Conservation (phyloP, 2,329 filamentous ascomycete genomes). For the Hypoxylon sp. region DNA sequence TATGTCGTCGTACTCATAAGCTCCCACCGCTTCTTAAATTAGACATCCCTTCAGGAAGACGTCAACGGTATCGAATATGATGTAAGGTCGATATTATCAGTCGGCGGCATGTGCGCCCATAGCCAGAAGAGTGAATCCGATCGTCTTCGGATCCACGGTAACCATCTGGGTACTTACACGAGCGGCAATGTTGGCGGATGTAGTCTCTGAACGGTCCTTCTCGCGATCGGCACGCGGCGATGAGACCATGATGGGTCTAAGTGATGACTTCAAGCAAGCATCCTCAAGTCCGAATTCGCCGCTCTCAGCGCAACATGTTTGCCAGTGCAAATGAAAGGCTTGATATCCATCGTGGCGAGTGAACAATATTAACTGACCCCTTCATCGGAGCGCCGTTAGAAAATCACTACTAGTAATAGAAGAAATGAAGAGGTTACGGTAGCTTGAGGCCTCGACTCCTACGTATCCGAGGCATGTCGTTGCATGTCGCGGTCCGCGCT, state of each 20-base stretch:
- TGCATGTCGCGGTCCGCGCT: slow-evolving; percentile 3
- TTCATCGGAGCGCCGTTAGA: neutral
- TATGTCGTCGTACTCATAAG: neutral
- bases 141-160: neutral
- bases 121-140: neutral
- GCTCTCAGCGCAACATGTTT: neutral
- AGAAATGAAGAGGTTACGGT: neutral
- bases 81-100: neutral
- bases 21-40: neutral
- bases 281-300: neutral
- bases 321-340: neutral
- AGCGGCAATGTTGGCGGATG: neutral
- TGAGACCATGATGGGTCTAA: neutral
- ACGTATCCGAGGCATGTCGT: slow-evolving; percentile 3
- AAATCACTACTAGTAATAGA: neutral
- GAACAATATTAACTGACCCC: neutral
- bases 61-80: neutral
- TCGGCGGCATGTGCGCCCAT: neutral
- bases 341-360: neutral
- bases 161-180: neutral
- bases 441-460: slow-evolving; percentile 1
- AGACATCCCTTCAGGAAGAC: neutral
- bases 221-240: neutral
- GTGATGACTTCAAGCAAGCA: neutral
- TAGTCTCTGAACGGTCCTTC: neutral